phyloP scores from a whole-genome alignment of 305 asterid species.

The Fraxinus velutina region DNA sequence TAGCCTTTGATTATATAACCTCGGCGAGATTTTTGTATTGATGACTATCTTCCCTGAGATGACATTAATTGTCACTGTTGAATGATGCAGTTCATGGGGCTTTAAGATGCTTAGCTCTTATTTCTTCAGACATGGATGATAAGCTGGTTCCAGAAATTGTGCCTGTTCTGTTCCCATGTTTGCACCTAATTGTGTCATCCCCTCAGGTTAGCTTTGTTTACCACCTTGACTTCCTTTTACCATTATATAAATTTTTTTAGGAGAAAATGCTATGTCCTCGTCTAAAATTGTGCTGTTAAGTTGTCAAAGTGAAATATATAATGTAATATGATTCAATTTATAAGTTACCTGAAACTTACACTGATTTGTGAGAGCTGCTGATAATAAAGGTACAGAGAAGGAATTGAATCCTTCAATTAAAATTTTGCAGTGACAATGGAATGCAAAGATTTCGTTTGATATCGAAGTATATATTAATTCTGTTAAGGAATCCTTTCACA shows the following conservation, averaged over 20 bases:
- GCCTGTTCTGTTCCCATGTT: slow-evolving; percentile 78
- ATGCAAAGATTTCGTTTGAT: not conserved
- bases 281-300: slow-evolving; percentile 12
- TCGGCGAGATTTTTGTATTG: not conserved
- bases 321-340: not conserved
- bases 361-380: not conserved
- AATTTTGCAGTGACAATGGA: not conserved
- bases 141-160: slow-evolving; percentile 72
- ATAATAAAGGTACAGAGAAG: not conserved
- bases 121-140: slow-evolving; percentile 89
- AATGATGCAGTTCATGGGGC: slow-evolving; percentile 79
- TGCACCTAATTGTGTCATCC: slow-evolving; percentile 72
- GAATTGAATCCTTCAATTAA: not conserved
- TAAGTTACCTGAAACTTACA: not conserved
- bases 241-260: slow-evolving; percentile 6
- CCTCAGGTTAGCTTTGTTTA: slow-evolving; percentile 62
- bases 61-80: slow-evolving; percentile 2
- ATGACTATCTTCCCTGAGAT: slow-evolving; percentile 19
- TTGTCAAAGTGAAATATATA: not conserved
- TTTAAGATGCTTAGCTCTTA: slow-evolving; percentile 84
- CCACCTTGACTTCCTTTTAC: slow-evolving; percentile 12
- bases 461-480: not conserved
- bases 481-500: not conserved
- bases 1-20: not conserved
- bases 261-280: slow-evolving; percentile 4